phyloP scores from a whole-genome alignment of 2,329 filamentous ascomycete species.

The Cladosporium sphaerospermum region DNA sequence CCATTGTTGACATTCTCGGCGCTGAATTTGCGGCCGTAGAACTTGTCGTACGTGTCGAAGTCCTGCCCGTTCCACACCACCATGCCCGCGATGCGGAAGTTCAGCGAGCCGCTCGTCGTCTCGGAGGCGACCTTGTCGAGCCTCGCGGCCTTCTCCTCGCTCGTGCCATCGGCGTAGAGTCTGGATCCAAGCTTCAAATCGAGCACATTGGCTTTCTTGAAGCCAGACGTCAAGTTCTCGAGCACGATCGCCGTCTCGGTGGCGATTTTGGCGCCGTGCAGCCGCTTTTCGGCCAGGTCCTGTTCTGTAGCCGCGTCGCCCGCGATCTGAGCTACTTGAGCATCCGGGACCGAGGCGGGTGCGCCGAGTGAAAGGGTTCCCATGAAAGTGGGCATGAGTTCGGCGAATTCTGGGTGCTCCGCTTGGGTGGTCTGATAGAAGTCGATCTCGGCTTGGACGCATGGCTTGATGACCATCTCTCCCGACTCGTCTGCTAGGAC shows the following conservation, averaged over 20 bases:
- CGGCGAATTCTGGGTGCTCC: slow-evolving; percentile 65
- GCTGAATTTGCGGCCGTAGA: slow-evolving; percentile 56
- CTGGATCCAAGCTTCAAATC: slow-evolving; percentile 86
- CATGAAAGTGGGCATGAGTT: slow-evolving; percentile 78
- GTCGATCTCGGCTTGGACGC: slow-evolving; percentile 73
- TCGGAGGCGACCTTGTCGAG: slow-evolving; percentile 54
- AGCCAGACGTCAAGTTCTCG: slow-evolving; percentile 76
- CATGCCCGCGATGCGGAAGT: slow-evolving; percentile 62
- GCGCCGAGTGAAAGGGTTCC: slow-evolving; percentile 69
- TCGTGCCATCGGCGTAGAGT: slow-evolving; percentile 71
- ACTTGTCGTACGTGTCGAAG: slow-evolving; percentile 58
- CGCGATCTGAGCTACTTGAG: slow-evolving; percentile 10
- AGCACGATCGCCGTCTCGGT: slow-evolving; percentile 78
- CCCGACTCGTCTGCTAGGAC: slow-evolving; percentile 80
- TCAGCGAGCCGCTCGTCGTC: slow-evolving; percentile 55
- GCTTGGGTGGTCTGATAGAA: slow-evolving; percentile 75
- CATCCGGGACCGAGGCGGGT: slow-evolving; percentile 21
- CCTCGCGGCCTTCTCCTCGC: slow-evolving; percentile 50
- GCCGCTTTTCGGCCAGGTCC: slow-evolving; percentile 32
- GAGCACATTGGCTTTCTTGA: slow-evolving; percentile 78
- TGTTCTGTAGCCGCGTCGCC: slow-evolving; percentile 12
- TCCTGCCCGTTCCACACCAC: slow-evolving; percentile 47
- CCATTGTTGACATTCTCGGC: slow-evolving; percentile 51
- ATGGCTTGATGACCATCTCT: slow-evolving; percentile 88
- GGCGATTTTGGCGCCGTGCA: slow-evolving; percentile 58